Conservation (phyloP, 2,329 filamentous ascomycete genomes). For the Clarireedia paspali region DNA sequence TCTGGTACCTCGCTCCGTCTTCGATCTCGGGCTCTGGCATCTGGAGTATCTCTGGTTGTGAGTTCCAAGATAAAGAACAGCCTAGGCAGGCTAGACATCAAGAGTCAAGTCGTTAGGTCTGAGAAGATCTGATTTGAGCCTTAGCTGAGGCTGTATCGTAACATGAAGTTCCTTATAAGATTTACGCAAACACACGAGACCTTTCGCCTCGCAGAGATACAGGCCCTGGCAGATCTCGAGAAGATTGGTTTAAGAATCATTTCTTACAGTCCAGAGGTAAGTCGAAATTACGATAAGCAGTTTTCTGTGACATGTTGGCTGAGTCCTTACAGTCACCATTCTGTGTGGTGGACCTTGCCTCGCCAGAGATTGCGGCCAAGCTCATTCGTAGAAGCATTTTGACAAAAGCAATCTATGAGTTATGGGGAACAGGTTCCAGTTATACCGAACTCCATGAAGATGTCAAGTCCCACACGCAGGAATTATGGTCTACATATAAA, state of each 20-base stretch:
- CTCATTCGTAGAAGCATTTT: conserved; percentile 75
- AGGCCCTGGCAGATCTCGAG: conserved; percentile 67
- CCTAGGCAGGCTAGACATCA: too few species aligned
- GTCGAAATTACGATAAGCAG: conserved; percentile 25
- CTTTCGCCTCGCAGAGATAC: conserved; percentile 80
- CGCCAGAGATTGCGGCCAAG: conserved; percentile 53
- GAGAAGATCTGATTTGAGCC: not conserved
- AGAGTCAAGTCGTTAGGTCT: not conserved
- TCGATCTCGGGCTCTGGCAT: too few species aligned
- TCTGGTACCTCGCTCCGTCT: too few species aligned
- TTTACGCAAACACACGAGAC: conserved; percentile 85
- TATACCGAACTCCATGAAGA: conserved; percentile 62
- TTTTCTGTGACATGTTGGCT: too few species aligned
- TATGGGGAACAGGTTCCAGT: conserved; percentile 70
- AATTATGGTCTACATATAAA: conserved; percentile 61
- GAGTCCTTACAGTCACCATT: conserved; percentile 63
- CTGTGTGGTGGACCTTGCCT: conserved; percentile 65
- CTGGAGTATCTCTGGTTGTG: too few species aligned
- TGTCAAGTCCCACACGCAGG: conserved; percentile 49
- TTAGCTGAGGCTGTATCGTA: not conserved
- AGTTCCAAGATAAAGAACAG: too few species aligned
- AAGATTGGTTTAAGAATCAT: conserved; percentile 62
- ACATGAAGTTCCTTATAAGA: conserved; percentile 76
- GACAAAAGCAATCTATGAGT: conserved; percentile 74
- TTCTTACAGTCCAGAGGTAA: conserved; percentile 67